A percentile compares a stretch with the other conserved stretches of the same genome.
These are phyloP conservation scores for Pleurotus citrinopileatus DNA, from an alignment of 768 basidiomycete species.

Conservation along the genomic window DNA sequence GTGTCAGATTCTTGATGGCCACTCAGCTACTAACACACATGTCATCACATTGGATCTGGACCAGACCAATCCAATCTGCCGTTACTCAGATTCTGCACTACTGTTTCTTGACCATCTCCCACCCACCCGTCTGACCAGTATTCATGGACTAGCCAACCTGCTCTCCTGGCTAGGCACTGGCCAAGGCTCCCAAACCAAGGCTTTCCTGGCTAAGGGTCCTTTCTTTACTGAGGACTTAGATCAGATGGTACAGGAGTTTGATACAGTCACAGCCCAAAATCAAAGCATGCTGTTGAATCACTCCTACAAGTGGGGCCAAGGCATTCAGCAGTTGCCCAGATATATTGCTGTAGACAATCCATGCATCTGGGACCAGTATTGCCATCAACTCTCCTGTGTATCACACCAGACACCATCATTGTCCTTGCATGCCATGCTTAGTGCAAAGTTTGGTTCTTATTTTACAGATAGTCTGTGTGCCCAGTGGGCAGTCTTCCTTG, in stretches of 20 bases:
- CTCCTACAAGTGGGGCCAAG: not conserved
- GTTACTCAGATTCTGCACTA: not conserved
- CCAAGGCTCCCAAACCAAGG: not conserved
- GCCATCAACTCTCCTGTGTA: not conserved
- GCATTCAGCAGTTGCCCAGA: not conserved
- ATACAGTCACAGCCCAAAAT: not conserved
- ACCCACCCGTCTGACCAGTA: not conserved
- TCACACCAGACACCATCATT: not conserved
- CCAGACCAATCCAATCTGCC: not conserved
- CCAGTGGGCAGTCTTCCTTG: not conserved
- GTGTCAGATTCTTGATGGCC: not conserved
- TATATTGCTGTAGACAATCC: not conserved
- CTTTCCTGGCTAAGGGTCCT: not conserved
- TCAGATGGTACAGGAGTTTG: not conserved
- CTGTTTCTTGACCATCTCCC: not conserved
- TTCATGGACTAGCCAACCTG: not conserved
- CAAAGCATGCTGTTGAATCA: not conserved
- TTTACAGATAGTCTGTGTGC: not conserved
- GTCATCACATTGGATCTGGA: not conserved
- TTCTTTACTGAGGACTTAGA: not conserved
- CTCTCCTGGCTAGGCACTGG: conserved; percentile 1
- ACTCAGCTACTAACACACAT: not conserved
- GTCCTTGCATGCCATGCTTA: not conserved
- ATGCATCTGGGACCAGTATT: not conserved
- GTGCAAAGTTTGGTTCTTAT: not conserved